Base-by-base conservation (phyloP, 2,329 filamentous ascomycete genomes). In the Beauveria sp. region DNA sequence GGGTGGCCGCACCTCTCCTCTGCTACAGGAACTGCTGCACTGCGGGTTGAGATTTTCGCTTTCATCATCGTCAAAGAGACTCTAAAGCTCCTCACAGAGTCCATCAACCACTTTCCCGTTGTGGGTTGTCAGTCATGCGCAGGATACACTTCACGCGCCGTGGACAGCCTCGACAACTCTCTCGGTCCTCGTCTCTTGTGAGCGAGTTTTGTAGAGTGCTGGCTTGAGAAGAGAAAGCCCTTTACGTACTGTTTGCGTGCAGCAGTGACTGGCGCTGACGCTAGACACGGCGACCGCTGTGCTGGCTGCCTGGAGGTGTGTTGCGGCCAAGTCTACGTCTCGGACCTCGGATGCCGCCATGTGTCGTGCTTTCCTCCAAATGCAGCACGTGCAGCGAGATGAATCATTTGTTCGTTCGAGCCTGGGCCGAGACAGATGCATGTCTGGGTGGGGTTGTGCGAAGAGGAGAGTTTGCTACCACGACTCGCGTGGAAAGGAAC, bases 251-350 rank as follows among this genome's bases (percentile, higher is more conserved):
- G 20, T 76, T 58, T 72, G 73, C 28, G 74, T 80, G 14, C 79
- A 81, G 65, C 70, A 75, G 43, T 81, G 79, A 77, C 70, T 80
- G 2, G 75, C 77, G 1, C 65, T 80, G 2, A 76, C 77, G 1
- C 65, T 81, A 7, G 76, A 80, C 61, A 6, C 43, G 20, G 18
- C 38, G 7, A 52, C 53, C 20, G 42, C 52, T 3, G 22, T 43
- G 65, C 79, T 38, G 5, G 57, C 7, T 4, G 69, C 72, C 16
- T 71, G 75, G 0, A 70, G 69, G 64, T 77, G 75, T 55, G 70
- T 75, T 2, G 73, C 1, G 72, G 75, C 8, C 71, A 73, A 6
- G 73, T 80, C 48, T 77, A 79, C 0, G 55, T 76, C 1, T 71
- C 76, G 3, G 65, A 80, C 31, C 55, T 73, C 10, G 68, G 65